Evolutionary conservation across 1,139 yeast genomes (phyloP).

Genomic region (Hansenula anomala): DNA sequence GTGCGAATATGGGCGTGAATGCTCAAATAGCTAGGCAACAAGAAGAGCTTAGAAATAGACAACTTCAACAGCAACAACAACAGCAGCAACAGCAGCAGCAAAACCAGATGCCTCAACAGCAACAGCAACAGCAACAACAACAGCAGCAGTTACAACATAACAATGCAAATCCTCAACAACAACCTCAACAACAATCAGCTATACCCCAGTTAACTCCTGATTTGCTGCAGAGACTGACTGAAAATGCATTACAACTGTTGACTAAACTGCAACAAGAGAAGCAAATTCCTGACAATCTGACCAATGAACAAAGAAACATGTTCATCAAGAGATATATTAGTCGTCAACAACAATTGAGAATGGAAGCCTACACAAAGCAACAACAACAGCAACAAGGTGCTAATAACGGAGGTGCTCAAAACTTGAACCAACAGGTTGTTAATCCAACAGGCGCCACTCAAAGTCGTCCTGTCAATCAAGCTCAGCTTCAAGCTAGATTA

Average conservation of each 20-base stretch:
- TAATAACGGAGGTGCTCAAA: neutral
- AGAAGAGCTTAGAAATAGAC: constrained; percentile 18
- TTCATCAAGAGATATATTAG: constrained; percentile 18
- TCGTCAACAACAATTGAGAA: constrained; percentile 19
- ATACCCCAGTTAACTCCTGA: constrained; percentile 12
- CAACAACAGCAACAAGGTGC: constrained; percentile 12
- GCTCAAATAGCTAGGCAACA: constrained; percentile 19
- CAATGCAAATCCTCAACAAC: constrained; percentile 18
- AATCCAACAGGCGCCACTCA: constrained; percentile 1
- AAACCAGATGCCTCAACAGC: constrained; percentile 16
- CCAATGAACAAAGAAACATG: constrained; percentile 18
- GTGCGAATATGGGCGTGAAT: constrained; percentile 5
- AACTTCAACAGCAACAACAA: constrained; percentile 18
- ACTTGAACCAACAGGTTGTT: constrained; percentile 18
- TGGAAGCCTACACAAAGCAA: constrained; percentile 7
- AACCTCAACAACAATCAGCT: constrained; percentile 5
- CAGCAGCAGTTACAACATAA: constrained; percentile 4
- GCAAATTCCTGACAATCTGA: constrained; percentile 21
- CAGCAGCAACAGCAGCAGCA: constrained; percentile 18
- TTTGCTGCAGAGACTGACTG: constrained; percentile 25
- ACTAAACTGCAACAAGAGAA: constrained; percentile 32
- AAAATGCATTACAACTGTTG: constrained; percentile 31
- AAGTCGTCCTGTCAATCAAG: constrained; percentile 3
- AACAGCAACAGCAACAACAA: constrained; percentile 16
- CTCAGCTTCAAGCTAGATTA: constrained; percentile 6